phyloP scores from a whole-genome alignment of 371 early-diverging fungal genomes.

The Rhizopus arrhizus region DNA sequence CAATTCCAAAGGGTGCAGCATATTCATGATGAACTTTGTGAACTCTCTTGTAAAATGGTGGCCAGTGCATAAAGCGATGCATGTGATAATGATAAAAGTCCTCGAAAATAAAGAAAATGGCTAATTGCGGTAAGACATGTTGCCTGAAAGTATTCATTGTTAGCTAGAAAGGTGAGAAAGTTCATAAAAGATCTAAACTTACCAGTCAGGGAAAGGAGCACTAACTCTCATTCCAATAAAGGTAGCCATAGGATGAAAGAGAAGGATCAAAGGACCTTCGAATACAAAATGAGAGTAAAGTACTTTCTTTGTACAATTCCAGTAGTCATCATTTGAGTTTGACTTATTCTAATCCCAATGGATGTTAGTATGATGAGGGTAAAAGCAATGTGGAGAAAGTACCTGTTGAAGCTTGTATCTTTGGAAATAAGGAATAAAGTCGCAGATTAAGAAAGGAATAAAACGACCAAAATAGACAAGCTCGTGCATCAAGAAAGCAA shows the following conservation, averaged over 20 bases:
- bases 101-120: constrained; percentile 85
- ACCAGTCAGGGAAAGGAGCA: constrained; percentile 86
- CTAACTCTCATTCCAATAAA: constrained; percentile 83
- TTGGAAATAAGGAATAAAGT: constrained; percentile 71
- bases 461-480: constrained; percentile 80
- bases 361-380: not conserved
- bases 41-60: constrained; percentile 83
- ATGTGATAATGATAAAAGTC: constrained; percentile 83
- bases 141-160: constrained; percentile 18
- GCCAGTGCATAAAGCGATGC: constrained; percentile 89
- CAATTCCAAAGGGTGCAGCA: constrained; percentile 87
- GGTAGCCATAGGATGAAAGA: constrained; percentile 84
- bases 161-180: no score
- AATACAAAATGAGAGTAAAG: constrained; percentile 75
- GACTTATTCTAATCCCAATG: constrained; percentile 57
- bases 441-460: constrained; percentile 74
- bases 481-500: constrained; percentile 77
- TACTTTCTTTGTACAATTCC: constrained; percentile 78
- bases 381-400: constrained; percentile 1
- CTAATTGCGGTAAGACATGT: constrained; percentile 54
- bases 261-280: constrained; percentile 86
- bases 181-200: constrained; percentile 1
- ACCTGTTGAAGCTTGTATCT: constrained; percentile 86
- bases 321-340: constrained; percentile 68
- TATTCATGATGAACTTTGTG: constrained; percentile 96